Base-by-base conservation (phyloP, 805 yeast genomes). In the Maudiozyma serrabonitensis region DNA sequence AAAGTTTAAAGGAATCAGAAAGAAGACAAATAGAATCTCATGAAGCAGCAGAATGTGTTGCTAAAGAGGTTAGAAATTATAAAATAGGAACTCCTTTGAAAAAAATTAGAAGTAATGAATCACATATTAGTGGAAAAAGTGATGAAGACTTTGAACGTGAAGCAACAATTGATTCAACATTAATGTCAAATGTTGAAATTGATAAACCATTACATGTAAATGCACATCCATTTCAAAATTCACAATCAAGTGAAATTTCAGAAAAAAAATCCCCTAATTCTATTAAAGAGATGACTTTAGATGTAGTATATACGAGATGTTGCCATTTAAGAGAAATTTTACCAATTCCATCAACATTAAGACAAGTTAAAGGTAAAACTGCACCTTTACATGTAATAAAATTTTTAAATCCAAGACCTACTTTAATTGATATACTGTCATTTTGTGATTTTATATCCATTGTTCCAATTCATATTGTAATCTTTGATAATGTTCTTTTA, bases 291-390 rank as follows among this genome's bases (percentile, higher is more conserved):
- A 44, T 63, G 15, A 66, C 69, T 2, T 53, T 73, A 47, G 96
- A 87, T 57, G 75, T 80, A 43, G 73, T 91, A 60, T 90, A 90
- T 67, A 87, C 96, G 1, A 73, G 97, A 55, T 91, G 97, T 65
- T 90, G 97, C 63, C 97, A 90, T 65, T 70, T 90, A 51, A 73
- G 97, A 49, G 97, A 90, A 60, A 90, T 90, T 50, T 66, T 90
- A 52, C 97, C 98, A 1, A 90, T 90, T 46, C 91, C 95, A 3
- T 91, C 95, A 2, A 88, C 91, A 6, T 61, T 87, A 56, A 84
- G 84, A 59, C 95, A 87, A 62, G 86, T 87, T 1, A 81, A 81
- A 59, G 87, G 85, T 21, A 81, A 88, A 28, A 75, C 82, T 43
- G 81, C 86, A 0, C 95, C 96, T 4, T 65, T 90, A 23, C 81